Evolutionary conservation across 2,329 filamentous ascomycete species (phyloP).

Genomic region (Aspergillus calidoustus): DNA sequence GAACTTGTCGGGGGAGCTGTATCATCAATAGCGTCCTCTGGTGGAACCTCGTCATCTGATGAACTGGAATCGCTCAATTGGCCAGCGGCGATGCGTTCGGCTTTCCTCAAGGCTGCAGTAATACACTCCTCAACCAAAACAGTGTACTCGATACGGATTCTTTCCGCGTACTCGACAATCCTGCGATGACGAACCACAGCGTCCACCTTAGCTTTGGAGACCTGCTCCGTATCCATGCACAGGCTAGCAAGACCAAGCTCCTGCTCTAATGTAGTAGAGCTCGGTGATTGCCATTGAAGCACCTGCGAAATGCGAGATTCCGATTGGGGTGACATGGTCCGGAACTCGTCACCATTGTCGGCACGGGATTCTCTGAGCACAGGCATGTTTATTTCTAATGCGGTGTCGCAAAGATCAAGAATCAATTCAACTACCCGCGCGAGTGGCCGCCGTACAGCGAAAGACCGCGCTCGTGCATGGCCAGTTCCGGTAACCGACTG

Average conservation of each 20-base stretch:
- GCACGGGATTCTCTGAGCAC: slow-evolving; percentile 83
- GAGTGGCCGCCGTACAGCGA: slow-evolving; percentile 86
- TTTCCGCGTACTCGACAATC: slow-evolving; percentile 94
- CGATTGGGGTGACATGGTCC: slow-evolving; percentile 93
- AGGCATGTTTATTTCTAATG: slow-evolving; percentile 91
- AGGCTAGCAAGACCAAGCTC: slow-evolving; percentile 86
- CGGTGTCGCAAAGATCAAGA: slow-evolving; percentile 92
- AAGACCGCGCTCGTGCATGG: slow-evolving; percentile 82
- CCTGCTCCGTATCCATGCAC: slow-evolving; percentile 86
- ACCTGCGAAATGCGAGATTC: slow-evolving; percentile 95
- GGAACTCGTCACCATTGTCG: slow-evolving; percentile 71
- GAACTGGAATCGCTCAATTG: slow-evolving; percentile 78
- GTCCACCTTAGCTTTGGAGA: slow-evolving; percentile 87
- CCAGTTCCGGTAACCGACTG: slow-evolving; percentile 69
- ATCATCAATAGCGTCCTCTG: slow-evolving; percentile 36
- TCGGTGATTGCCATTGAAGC: slow-evolving; percentile 93
- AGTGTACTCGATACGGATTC: slow-evolving; percentile 92
- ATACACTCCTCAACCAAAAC: slow-evolving; percentile 95
- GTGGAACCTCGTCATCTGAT: slow-evolving; percentile 59
- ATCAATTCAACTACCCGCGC: slow-evolving; percentile 93
- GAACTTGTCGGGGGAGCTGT: slow-evolving; percentile 13
- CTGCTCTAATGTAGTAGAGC: slow-evolving; percentile 86
- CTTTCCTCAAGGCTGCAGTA: slow-evolving; percentile 86
- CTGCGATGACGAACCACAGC: slow-evolving; percentile 87
- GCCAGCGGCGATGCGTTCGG: slow-evolving; percentile 83